Evolutionary conservation across 2,329 filamentous ascomycete species (phyloP), one percentile per base, ranked within the genome.

Genomic region (Colletotrichum eremochloae): DNA sequence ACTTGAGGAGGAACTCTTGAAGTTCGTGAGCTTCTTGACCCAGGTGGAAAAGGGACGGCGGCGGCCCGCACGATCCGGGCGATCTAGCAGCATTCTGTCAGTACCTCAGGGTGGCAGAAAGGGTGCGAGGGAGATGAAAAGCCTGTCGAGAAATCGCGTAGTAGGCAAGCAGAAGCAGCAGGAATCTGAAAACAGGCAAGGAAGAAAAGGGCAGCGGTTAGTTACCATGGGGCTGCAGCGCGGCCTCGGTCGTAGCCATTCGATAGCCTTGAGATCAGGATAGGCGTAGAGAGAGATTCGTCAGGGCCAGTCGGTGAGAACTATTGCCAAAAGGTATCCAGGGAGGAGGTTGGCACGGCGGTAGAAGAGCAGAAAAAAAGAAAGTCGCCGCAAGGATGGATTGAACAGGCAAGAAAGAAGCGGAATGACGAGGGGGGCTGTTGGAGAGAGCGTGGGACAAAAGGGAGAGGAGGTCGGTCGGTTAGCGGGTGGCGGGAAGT

Each of bases 21-120:
- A 92, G 81, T 92, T 96, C 74, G 95, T 92, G 69, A 98, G 89
- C 79, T 95, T 95, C 87, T 95, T 97, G 86, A 99, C 94, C 93
- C 96, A 97, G 76, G 92, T 94, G 58, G 95, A 90, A 80, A 98
- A 98, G 33, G 95, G 96, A 75, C 94, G 91, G 77, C 95, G 92
- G 75, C 94, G 93, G 77, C 89, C 89, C 79, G 83, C 76, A 75
- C 88, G 84, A 76, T 85, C 85, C 76, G 91, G 87, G 76, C 91
- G 89, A 81, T 95, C 93, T 95, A 82, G 76, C 74, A 82, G 76
- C 74, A 82, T 80, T 40, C 61, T 66, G 77, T 84, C 77, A 84
- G 82, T 66, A 24, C 42, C 42, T 50, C 38, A 33, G 40, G 48
- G 44, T 73, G 67, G 46, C 40, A 36, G 70, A 44, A 46, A 15